Conservation (phyloP, 2,329 filamentous ascomycete genomes). For the Colletotrichum tropicicola region DNA sequence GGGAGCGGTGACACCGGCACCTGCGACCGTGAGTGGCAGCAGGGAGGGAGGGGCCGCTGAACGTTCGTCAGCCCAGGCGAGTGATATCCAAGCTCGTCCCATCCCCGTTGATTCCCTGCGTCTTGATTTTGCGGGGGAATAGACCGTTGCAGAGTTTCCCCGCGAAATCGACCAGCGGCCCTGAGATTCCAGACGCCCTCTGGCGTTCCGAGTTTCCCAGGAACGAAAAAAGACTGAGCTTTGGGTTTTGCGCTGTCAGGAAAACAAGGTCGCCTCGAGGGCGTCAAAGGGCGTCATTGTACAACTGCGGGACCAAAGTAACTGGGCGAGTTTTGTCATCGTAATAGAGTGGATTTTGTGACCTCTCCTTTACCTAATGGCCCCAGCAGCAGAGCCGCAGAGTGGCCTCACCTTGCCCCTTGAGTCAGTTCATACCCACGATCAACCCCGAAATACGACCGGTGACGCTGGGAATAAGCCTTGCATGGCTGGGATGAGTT, state of each 20-base stretch:
- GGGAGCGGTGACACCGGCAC: constrained; percentile 27
- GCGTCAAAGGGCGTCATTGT: neutral
- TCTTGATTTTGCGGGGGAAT: constrained; percentile 28
- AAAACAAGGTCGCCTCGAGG: constrained; percentile 14
- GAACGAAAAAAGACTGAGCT: neutral
- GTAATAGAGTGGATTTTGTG: constrained; percentile 30
- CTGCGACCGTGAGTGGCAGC: constrained; percentile 2
- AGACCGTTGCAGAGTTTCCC: constrained; percentile 26
- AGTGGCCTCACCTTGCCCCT: constrained; percentile 26
- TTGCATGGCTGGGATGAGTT: neutral
- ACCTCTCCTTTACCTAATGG: constrained; percentile 24
- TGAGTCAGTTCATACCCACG: constrained; percentile 27
- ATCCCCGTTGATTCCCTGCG: constrained; percentile 14
- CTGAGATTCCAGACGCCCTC: constrained; percentile 16
- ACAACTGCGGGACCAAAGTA: constrained; percentile 20
- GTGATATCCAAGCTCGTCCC: constrained; percentile 1
- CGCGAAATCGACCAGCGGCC: constrained; percentile 23
- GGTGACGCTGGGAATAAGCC: constrained; percentile 10
- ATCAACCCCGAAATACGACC: constrained; percentile 29
- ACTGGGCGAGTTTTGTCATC: constrained; percentile 24
- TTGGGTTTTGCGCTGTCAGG: constrained; percentile 15
- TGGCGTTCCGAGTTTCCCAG: constrained; percentile 10
- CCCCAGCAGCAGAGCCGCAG: constrained; percentile 26
- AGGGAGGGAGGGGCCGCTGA: neutral
- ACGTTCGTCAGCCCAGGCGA: neutral